These are phyloP conservation scores for Aegilops speltoides DNA, from an alignment of 176 grass and related monocot genomes.

Conservation along the genomic window DNA sequence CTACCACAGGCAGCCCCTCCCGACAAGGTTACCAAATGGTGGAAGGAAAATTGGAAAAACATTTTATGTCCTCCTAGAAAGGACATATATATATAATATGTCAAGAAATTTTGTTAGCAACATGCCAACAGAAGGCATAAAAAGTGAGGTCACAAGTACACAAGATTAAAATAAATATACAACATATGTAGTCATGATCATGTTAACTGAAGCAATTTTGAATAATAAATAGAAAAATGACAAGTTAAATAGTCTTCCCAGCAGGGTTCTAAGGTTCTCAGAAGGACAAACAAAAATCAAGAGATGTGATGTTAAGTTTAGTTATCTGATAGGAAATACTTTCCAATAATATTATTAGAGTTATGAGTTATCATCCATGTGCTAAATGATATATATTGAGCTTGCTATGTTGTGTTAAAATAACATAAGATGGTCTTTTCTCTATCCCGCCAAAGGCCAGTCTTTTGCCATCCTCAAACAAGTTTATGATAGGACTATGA, in stretches of 20 bases:
- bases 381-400: no score
- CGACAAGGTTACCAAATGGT: no score
- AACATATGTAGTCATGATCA: no score
- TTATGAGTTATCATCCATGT: neutral
- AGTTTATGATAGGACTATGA: no score
- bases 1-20: no score
- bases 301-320: neutral
- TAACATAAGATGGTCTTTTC: no score
- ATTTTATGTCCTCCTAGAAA: no score
- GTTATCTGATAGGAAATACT: neutral
- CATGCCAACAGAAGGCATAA: neutral
- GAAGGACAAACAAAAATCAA: neutral
- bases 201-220: neutral
- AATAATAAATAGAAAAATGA: neutral
- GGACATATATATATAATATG: no score
- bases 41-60: no score
- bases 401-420: no score
- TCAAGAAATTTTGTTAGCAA: neutral
- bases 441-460: no score
- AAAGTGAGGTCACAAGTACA: neutral
- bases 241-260: neutral
- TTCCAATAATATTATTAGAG: neutral
- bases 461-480: no score
- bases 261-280: neutral
- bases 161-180: neutral